Conservation (phyloP, 75 land plant species). For the Picea sitchensis region DNA sequence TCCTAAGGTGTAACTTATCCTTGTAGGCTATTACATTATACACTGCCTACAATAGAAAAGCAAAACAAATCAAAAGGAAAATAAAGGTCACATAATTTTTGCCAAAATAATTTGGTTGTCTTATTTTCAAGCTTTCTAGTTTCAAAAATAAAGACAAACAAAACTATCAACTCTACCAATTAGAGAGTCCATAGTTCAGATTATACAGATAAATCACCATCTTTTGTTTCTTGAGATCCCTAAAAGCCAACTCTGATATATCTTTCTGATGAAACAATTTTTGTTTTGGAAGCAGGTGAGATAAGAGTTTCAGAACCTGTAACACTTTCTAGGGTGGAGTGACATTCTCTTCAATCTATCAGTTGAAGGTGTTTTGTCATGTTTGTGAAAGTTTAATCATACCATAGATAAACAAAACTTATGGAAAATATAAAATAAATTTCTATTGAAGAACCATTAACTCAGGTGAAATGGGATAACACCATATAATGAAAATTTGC, state of each 20-base stretch:
- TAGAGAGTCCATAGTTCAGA: not conserved
- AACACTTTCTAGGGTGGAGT: slow-evolving; percentile 41
- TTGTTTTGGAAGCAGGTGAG: slow-evolving; percentile 63
- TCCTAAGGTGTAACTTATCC: slow-evolving; percentile 58
- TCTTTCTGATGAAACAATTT: slow-evolving; percentile 49
- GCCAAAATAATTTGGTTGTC: not conserved
- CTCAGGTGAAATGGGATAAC: not conserved
- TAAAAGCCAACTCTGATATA: too few relatives aligned
- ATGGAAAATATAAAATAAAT: not conserved
- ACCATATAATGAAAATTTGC: not conserved
- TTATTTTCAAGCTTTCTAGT: not conserved
- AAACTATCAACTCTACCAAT: not conserved
- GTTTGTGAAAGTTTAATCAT: not conserved
- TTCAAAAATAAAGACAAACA: too few relatives aligned
- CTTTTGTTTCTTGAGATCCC: slow-evolving; percentile 46
- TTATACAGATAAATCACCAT: slow-evolving; percentile 30
- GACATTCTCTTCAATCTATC: slow-evolving; percentile 27
- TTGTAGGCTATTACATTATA: slow-evolving; percentile 28
- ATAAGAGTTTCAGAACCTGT: not conserved
- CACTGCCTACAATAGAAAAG: slow-evolving; percentile 26
- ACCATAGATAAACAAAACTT: not conserved
- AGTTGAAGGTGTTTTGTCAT: not conserved
- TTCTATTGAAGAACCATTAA: not conserved
- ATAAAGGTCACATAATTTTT: not conserved
- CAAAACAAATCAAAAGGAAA: not conserved